Conservation (phyloP, 257 asterid genomes). For the Scutellaria galericulata region DNA sequence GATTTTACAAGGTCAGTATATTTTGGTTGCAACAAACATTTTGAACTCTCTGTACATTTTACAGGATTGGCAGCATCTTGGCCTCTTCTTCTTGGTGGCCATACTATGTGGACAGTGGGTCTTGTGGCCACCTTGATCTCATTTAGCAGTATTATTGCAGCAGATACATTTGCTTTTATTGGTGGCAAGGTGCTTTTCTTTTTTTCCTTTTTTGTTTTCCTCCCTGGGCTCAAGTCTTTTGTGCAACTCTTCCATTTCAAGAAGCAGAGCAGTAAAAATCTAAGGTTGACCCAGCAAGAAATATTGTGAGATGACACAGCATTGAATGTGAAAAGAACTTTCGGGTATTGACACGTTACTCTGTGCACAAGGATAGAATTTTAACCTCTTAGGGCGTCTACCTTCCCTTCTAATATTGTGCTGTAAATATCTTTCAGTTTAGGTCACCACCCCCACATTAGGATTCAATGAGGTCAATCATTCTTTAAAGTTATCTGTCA, state of each 20-base stretch:
- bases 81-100: slow-evolving; percentile 95
- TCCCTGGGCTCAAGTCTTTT: background rate
- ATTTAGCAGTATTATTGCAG: slow-evolving; percentile 90
- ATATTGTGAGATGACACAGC: background rate
- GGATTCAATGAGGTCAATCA: background rate
- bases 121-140: slow-evolving; percentile 93
- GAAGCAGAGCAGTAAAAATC: slow-evolving; percentile 7
- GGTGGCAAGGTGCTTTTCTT: slow-evolving; percentile 79
- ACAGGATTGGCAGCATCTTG: slow-evolving; percentile 75
- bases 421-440: background rate
- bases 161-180: slow-evolving; percentile 92
- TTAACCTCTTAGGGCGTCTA: background rate
- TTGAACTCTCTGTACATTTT: slow-evolving; percentile 28
- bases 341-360: background rate
- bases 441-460: background rate
- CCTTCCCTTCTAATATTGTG: background rate
- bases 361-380: slow-evolving; percentile 18
- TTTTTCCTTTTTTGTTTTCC: background rate
- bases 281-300: slow-evolving; percentile 11
- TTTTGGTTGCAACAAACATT: slow-evolving; percentile 10
- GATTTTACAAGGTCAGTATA: slow-evolving; percentile 4
- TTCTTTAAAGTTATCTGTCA: background rate
- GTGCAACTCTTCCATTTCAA: slow-evolving; percentile 27
- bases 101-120: slow-evolving; percentile 93
- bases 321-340: slow-evolving; percentile 5